Percentiles rank a stretch among this genome's conserved stretches.
Evolutionary conservation across 176 grass and related monocot species (phyloP).

Genomic region (Paspalum notatum): DNA sequence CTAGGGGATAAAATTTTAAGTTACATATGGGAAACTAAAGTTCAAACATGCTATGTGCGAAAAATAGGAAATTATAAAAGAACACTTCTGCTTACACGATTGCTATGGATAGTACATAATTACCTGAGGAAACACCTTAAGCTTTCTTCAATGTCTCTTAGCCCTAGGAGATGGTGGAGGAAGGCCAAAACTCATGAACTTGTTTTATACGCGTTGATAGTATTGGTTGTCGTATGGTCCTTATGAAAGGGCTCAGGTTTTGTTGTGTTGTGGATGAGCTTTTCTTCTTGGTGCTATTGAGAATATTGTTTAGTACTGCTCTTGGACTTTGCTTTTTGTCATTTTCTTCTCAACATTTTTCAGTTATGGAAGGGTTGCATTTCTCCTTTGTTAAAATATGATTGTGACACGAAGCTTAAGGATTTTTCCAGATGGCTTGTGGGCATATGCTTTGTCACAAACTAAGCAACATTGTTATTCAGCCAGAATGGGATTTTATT

Average conservation of each 20-base stretch:
- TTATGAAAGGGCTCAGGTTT: not conserved
- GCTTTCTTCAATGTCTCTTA: constrained; percentile 20
- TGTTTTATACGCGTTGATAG: not conserved
- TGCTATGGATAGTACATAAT: not conserved
- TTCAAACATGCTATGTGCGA: not conserved
- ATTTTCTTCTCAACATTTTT: not conserved
- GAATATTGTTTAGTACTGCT: not conserved
- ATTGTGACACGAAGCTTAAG: constrained; percentile 5
- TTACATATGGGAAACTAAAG: not conserved
- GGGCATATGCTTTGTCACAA: not conserved
- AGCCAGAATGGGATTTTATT: too few species aligned
- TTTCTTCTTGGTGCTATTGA: constrained; percentile 4
- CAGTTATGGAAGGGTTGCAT: not conserved
- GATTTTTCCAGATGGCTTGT: constrained; percentile 4
- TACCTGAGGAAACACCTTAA: not conserved
- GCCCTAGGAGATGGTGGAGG: not conserved
- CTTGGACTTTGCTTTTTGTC: constrained; percentile 25
- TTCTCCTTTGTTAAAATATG: constrained; percentile 21
- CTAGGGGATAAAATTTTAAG: not conserved
- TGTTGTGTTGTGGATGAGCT: not conserved
- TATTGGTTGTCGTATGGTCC: not conserved
- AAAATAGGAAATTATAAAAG: not conserved
- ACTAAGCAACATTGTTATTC: not conserved
- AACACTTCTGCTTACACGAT: not conserved
- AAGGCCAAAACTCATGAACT: not conserved